Evolutionary conservation across 164 flowering plant genomes (phyloP), one percentile per base, ranked within the genome.

Genomic region (Euptelea pleiosperma): DNA sequence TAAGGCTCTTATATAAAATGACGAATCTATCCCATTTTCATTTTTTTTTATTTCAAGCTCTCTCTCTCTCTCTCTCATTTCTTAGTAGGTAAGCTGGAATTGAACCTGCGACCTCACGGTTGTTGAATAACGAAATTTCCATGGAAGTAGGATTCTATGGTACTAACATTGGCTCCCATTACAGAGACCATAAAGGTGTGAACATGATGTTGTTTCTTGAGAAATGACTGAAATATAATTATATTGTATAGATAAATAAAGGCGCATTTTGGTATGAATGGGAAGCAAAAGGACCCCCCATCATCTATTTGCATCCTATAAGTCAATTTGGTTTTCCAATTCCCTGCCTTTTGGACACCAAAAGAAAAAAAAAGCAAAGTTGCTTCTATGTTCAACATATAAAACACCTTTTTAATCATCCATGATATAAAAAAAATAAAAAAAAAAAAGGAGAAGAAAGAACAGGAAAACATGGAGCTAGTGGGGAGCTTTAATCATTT

Each of bases 121-220:
- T n/a, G n/a, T n/a, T n/a, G n/a, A n/a, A n/a, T n/a, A n/a, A n/a
- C n/a, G n/a, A n/a, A n/a, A n/a, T n/a, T n/a, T n/a, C n/a, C n/a
- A n/a, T n/a, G n/a, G n/a, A n/a, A n/a, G n/a, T n/a, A n/a, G n/a
- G 8, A 6, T 46, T 26, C n/a, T 29, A 11, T 33, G 41, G 42
- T 41, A 34, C 48, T 56, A 34, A 41, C 16, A 25, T 41, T 52
- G 55, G 65, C 44, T 50, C 40, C 57, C 61, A 39, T 8, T 29
- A 21, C 43, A 61, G 73, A 68, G 63, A 74, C 68, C 73, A 71
- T 41, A 65, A 75, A 68, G 75, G 43, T 30, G 26, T 18, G 9
- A 25, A 19, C 41, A 71, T 75, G 24, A 75, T 67, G 62, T 44
- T 70, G 78, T 62, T 67, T 43, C 19, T 57, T 58, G n/a, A 28